Conservation (phyloP, 768 basidiomycete species). For the Sistotremastrum niveocremeum region DNA sequence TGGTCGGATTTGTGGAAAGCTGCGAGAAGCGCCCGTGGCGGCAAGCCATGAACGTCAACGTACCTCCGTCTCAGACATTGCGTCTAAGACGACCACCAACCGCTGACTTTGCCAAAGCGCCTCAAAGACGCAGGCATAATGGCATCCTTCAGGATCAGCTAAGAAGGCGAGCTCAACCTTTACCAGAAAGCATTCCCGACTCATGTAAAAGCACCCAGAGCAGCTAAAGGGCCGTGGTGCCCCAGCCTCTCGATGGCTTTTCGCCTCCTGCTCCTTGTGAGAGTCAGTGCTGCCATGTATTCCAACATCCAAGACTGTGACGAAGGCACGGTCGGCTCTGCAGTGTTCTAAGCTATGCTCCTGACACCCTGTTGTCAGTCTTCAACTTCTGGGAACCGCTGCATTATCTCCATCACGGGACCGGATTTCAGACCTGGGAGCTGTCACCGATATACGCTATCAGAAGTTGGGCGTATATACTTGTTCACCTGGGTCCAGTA, state of each 20-base stretch:
- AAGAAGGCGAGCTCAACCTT: slow-evolving; percentile 36
- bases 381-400: slow-evolving; percentile 99
- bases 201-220: slow-evolving; percentile 21
- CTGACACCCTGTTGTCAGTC: slow-evolving; percentile 33
- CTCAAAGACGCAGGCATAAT: slow-evolving; percentile 32
- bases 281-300: slow-evolving; percentile 86
- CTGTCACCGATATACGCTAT: slow-evolving; percentile 83
- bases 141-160: slow-evolving; percentile 74
- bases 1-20: too few species aligned
- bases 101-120: slow-evolving; percentile 13
- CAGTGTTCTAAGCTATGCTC: neutral
- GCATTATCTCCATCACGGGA: slow-evolving; percentile 75
- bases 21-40: too few species aligned
- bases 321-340: slow-evolving; percentile 51
- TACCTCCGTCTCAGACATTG: slow-evolving; percentile 22
- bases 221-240: slow-evolving; percentile 68
- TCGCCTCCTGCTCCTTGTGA: slow-evolving; percentile 67
- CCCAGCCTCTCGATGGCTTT: slow-evolving; percentile 78
- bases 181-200: neutral
- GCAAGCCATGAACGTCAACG: too few species aligned
- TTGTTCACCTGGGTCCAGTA: slow-evolving; percentile 62
- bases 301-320: slow-evolving; percentile 92
- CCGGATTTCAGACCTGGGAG: slow-evolving; percentile 98
- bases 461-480: slow-evolving; percentile 87
- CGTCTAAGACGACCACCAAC: slow-evolving; percentile 34